Base-by-base conservation (phyloP, 1,139 yeast genomes). In the Candida freyschussii region DNA sequence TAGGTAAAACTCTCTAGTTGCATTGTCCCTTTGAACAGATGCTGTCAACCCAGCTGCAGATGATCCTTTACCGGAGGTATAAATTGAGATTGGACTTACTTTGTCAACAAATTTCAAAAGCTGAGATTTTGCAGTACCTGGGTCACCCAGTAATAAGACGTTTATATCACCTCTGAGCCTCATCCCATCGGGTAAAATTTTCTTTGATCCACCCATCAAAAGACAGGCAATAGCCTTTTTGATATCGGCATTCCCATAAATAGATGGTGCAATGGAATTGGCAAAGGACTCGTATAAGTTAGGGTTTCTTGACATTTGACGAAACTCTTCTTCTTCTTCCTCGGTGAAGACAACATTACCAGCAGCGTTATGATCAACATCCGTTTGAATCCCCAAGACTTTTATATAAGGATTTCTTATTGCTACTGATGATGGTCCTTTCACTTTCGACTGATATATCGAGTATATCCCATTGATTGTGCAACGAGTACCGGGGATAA, bases 1-100 rank as follows among this genome's bases (percentile, higher is more conserved):
- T 37, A 91, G 67, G 57, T 84, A 91, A 56, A 91, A 91, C 50
- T 91, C 98, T 45, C 96, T 69, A 0, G 96, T 83, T 24, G 71
- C 68, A 1, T 86, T 72, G 55, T 91, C 97, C 56, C 97, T 72
- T 61, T 91, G 98, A 17, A 91, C 97, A 10, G 95, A 83, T 1
- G 98, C 98, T 1, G 99, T 91, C 59, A 91, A 72, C 76, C 99
- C 99, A 5, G 97, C 99, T 2, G 99, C 99, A 14, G 97, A 89
- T 0, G 98, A 91, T 52, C 99, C 99, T 56, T 91, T 91, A 66
- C 99, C 99, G 0, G 97, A 87, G 1, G 99, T 91, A 57, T 91
- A 91, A 26, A 91, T 91, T 2, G 97, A 78, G 42, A 91, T 87
- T 5, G 98, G 98, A 7, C 96, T 78, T 14, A 85, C 87, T 55